Base-by-base conservation (phyloP, 768 basidiomycete species). In the Tulasnella sp. region DNA sequence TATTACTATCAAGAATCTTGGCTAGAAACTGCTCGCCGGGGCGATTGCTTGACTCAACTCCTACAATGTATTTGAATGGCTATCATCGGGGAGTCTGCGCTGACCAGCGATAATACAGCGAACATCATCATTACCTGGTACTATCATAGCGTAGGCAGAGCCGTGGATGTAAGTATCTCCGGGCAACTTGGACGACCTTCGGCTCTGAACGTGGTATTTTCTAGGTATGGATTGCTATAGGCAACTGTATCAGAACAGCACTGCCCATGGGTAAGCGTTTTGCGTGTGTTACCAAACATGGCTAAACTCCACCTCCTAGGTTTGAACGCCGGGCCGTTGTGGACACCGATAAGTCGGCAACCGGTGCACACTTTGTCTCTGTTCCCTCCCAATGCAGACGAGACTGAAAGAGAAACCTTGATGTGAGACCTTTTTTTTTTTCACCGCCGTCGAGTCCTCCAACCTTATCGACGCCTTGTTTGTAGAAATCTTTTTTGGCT, bases 101-200 rank as follows among this genome's bases (percentile, higher is more conserved):
- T 44, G 29, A 52, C 65, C 16, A 64, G 36, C 8, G 29, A 16
- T 7, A 11, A 64, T 9, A 22, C 22, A 72, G 71, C 71, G 59
- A 37, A 39, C 19, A 39, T 72, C 19, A 65, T 72, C n/a, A 66
- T 66, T 47, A 72, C 71, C 5, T 72, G 71, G 71, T 72, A 72
- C 37, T 66, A 63, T 62, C 44, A 72, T 29, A 72, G 71, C 32
- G 64, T 66, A 7, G 71, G 71, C n/a, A 62, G 71, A 7, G 62
- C 71, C 32, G 71, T 72, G 9, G 71, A 72, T 63, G 71, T 72
- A 37, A 39, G 71, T 40, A 1, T 65, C 22, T 19, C 17, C 5
- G 29, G 22, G 22, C 63, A 40, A 19, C 5, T 59, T 32, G 6
- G 34, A 29, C 39, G 36, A 8, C 12, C n/a, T 41, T 32, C 32